Conservation (phyloP, 441 rosid genomes). For the Aleurites moluccanus region DNA sequence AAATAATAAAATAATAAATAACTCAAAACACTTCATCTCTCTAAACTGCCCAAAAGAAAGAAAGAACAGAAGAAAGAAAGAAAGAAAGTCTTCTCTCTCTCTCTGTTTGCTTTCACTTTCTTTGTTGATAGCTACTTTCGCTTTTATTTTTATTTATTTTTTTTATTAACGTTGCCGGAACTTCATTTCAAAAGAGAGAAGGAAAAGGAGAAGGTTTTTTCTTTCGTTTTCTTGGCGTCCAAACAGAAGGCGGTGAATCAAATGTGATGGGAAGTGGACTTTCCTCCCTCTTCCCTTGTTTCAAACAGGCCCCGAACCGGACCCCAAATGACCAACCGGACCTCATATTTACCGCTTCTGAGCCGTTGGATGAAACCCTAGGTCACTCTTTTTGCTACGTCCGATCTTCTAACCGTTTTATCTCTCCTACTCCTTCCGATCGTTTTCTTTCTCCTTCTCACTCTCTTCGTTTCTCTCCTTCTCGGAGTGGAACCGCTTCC, state of each 20-base stretch:
- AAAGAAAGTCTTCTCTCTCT: conserved; percentile 12
- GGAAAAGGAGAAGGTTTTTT: background rate
- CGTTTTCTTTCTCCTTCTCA: conserved; percentile 81
- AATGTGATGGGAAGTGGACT: conserved; percentile 99
- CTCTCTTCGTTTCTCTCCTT: conserved; percentile 83
- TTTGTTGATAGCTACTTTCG: background rate
- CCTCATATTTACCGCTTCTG: conserved; percentile 49
- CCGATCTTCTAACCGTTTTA: conserved; percentile 76
- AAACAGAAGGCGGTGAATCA: conserved; percentile 37
- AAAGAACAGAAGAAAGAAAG: too few species aligned
- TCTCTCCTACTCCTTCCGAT: conserved; percentile 74
- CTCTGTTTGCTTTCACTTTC: conserved; percentile 14
- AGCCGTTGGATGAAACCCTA: conserved; percentile 83
- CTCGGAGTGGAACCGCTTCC: conserved; percentile 40
- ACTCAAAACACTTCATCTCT: background rate
- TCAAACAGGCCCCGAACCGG: conserved; percentile 49
- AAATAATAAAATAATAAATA: background rate
- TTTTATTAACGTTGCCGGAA: conserved; percentile 4
- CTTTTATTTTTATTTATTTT: background rate
- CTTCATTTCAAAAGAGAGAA: conserved; percentile 8
- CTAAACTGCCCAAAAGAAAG: background rate
- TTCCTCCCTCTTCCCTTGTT: conserved; percentile 74
- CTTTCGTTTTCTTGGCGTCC: conserved; percentile 38
- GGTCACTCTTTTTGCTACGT: conserved; percentile 94
- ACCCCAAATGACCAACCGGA: conserved; percentile 30